Conservation (phyloP, 2,329 filamentous ascomycete species). For the Pestalotiopsis sp. region DNA sequence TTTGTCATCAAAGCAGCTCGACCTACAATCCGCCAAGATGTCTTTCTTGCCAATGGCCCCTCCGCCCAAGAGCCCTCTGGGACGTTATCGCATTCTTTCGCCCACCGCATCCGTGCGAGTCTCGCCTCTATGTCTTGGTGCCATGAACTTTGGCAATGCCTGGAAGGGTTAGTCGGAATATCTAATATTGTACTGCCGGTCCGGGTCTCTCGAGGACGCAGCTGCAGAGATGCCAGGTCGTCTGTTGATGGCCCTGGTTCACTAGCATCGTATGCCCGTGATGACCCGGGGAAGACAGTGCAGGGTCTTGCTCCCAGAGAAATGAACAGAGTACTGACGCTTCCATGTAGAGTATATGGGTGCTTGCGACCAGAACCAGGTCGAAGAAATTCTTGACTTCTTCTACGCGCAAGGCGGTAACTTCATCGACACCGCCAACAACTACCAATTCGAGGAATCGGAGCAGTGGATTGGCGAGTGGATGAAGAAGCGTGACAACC, state of each 20-base stretch:
- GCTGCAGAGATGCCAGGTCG: not conserved
- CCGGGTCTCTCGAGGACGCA: not conserved
- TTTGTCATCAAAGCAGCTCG: not conserved
- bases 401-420: constrained; percentile 67
- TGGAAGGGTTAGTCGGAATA: constrained; percentile 40
- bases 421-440: constrained; percentile 73
- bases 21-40: not conserved
- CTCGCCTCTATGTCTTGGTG: constrained; percentile 66
- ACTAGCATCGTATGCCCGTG: too few species aligned
- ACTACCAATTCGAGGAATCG: constrained; percentile 65
- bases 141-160: constrained; percentile 58
- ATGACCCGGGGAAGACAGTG: too few species aligned
- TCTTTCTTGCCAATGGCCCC: constrained; percentile 33
- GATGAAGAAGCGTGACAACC: constrained; percentile 65
- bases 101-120: constrained; percentile 67
- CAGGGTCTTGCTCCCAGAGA: not conserved
- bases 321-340: not conserved
- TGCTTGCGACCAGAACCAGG: constrained; percentile 61
- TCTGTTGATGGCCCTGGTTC: too few species aligned
- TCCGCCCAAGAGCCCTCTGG: constrained; percentile 60
- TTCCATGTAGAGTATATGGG: constrained; percentile 53
- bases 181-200: too few species aligned
- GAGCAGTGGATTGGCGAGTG: constrained; percentile 72
- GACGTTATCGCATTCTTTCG: constrained; percentile 66
- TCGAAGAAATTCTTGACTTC: constrained; percentile 67